Conservation (phyloP, 257 asterid genomes). For the Ajuga chamaepitys region DNA sequence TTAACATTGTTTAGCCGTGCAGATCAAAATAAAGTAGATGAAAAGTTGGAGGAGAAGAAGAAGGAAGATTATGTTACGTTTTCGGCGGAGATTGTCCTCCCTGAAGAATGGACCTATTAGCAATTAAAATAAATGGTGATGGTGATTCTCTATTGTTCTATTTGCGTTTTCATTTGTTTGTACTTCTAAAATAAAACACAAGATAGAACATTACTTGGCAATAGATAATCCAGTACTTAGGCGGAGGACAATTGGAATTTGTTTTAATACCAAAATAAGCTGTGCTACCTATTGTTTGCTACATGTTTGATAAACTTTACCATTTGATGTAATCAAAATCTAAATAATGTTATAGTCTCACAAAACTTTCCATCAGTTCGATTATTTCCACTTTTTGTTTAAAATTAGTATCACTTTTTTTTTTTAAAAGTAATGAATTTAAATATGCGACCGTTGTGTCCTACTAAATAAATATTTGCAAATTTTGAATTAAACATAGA, state of each 20-base stretch:
- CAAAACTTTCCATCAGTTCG: no score
- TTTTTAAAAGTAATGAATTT: no score
- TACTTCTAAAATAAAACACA: background rate
- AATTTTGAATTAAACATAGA: no score
- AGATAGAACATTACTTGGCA: background rate
- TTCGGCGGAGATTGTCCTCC: conserved; percentile 49
- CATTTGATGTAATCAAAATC: background rate
- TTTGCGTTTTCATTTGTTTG: background rate
- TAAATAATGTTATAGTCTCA: conserved; percentile 9
- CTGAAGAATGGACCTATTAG: conserved; percentile 68
- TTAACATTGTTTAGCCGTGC: background rate
- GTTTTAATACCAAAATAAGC: background rate
- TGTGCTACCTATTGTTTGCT: background rate
- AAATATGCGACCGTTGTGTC: no score
- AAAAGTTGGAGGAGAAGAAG: conserved; percentile 14
- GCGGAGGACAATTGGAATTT: background rate
- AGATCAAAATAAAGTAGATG: conserved; percentile 22
- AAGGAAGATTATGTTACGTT: conserved; percentile 14
- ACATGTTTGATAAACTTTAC: background rate
- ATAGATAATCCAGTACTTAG: background rate
- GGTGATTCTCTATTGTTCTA: background rate
- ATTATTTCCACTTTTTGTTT: no score
- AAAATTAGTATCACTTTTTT: no score
- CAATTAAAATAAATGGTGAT: background rate
- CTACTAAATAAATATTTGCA: no score